Evolutionary conservation across 1,139 yeast genomes (phyloP).

Genomic region (Suzukiozyma palmioleophila): DNA sequence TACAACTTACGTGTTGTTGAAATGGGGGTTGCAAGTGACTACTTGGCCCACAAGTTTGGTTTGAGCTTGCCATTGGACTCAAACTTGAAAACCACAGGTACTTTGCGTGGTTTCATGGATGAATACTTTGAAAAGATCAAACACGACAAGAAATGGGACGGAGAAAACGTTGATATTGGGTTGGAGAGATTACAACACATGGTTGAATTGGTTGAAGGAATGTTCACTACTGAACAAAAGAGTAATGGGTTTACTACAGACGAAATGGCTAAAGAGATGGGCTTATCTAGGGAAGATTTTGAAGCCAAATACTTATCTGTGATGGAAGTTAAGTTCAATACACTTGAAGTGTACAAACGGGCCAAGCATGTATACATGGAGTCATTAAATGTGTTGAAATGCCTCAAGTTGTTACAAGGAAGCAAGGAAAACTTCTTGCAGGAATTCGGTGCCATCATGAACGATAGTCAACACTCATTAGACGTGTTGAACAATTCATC

Average conservation of each 20-base stretch:
- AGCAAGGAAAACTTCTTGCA: constrained; percentile 23
- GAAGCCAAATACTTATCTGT: constrained; percentile 41
- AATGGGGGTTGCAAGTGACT: constrained; percentile 58
- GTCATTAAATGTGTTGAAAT: constrained; percentile 54
- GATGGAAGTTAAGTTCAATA: constrained; percentile 55
- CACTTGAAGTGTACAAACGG: constrained; percentile 54
- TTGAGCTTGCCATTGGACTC: constrained; percentile 48
- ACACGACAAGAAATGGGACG: constrained; percentile 42
- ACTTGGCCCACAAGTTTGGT: constrained; percentile 47
- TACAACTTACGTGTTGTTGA: constrained; percentile 72
- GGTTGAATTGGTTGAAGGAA: constrained; percentile 39
- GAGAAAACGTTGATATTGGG: constrained; percentile 42
- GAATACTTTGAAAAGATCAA: constrained; percentile 35
- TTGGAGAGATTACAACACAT: constrained; percentile 34
- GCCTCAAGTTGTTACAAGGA: constrained; percentile 33
- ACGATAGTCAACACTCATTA: constrained; percentile 55
- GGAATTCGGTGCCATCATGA: constrained; percentile 52
- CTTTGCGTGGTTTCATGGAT: constrained; percentile 62
- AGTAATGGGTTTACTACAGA: constrained; percentile 47
- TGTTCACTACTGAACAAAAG: constrained; percentile 26
- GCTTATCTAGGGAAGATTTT: constrained; percentile 40
- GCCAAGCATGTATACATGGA: constrained; percentile 65
- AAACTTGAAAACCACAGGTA: constrained; percentile 51
- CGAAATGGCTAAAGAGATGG: constrained; percentile 45
- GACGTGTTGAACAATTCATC: constrained; percentile 51